Evolutionary conservation across 768 basidiomycete genomes (phyloP), one percentile per base, ranked within the genome.

Genomic region (Hemileccinum impolitum): DNA sequence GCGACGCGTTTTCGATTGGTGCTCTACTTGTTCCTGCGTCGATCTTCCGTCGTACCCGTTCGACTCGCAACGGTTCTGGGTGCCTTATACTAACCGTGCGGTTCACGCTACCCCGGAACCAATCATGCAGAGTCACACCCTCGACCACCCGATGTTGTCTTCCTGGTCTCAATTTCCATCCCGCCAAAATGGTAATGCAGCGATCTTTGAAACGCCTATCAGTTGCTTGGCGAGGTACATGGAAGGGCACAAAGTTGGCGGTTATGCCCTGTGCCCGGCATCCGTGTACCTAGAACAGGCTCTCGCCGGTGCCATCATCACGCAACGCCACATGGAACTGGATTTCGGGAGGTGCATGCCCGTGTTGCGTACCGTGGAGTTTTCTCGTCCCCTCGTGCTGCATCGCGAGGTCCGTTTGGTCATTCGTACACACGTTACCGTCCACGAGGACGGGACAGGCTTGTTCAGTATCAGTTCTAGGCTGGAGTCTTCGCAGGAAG

Each of bases 21-120:
- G 81, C 6, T 54, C 70, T 0, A 47, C 69, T 8, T 63, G 67
- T 9, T 63, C 67, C 3, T 78, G 78, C 51, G 55, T 76, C n/a
- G 75, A 74, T 50, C 64, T 87, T 11, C 87, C 87, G 0, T 67
- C 74, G 4, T 89, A 88, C 61, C 84, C 85, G 1, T 85, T 87
- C 54, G 68, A 74, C 10, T 68, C 67, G 39, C 69, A 72, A 3
- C 75, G 69, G 19, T 86, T 81, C 60, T 87, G 82, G 84, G 73
- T 82, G 2, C 61, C 67, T 0, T 83, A 69, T 59, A 54, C 64
- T 31, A 75, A 76, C 9, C 51, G 37, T 19, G n/a, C 28, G 0
- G 6, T 18, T 28, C 26, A 18, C 10, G 36, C 23, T 19, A 10
- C 39, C 8, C 4, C 44, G 25, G 58, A 53, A 23, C 28, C 45